These are phyloP conservation scores for Calonectria fujianensis DNA, from an alignment of 2,329 filamentous ascomycete species.

Conservation along the genomic window DNA sequence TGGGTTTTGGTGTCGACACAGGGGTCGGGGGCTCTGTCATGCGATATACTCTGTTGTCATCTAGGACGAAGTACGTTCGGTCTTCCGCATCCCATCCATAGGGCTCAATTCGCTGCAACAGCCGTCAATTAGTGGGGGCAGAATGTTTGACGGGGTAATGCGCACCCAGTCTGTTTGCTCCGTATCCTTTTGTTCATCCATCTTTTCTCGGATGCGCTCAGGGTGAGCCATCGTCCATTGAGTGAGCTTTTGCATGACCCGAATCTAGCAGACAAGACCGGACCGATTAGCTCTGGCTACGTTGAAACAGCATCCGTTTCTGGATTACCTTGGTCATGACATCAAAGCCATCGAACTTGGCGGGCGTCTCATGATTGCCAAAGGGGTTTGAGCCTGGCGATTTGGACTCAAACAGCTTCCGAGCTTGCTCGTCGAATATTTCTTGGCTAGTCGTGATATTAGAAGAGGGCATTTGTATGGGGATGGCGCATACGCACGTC, in stretches of 20 bases:
- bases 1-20: slow-evolving; percentile 79
- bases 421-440: slow-evolving; percentile 94
- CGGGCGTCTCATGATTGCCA: slow-evolving; percentile 82
- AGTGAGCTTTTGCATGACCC: slow-evolving; percentile 90
- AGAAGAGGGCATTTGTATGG: slow-evolving; percentile 27
- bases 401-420: slow-evolving; percentile 90
- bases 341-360: slow-evolving; percentile 87
- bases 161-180: slow-evolving; percentile 91
- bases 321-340: slow-evolving; percentile 82
- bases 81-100: slow-evolving; percentile 93
- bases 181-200: slow-evolving; percentile 86
- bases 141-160: slow-evolving; percentile 57
- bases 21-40: slow-evolving; percentile 82
- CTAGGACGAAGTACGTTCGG: slow-evolving; percentile 90
- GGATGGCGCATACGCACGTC: slow-evolving; percentile 77
- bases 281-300: background rate
- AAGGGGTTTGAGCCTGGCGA: slow-evolving; percentile 89
- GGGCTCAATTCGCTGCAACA: slow-evolving; percentile 81
- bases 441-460: slow-evolving; percentile 75
- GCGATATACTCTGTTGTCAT: slow-evolving; percentile 95
- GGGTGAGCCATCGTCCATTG: slow-evolving; percentile 92
- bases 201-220: slow-evolving; percentile 89
- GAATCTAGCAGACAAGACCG: slow-evolving; percentile 68
- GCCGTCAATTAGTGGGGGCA: slow-evolving; percentile 42
- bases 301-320: background rate